These are phyloP conservation scores for Phylloporus arenicola DNA, from an alignment of 768 basidiomycete genomes.

Conservation along the genomic window DNA sequence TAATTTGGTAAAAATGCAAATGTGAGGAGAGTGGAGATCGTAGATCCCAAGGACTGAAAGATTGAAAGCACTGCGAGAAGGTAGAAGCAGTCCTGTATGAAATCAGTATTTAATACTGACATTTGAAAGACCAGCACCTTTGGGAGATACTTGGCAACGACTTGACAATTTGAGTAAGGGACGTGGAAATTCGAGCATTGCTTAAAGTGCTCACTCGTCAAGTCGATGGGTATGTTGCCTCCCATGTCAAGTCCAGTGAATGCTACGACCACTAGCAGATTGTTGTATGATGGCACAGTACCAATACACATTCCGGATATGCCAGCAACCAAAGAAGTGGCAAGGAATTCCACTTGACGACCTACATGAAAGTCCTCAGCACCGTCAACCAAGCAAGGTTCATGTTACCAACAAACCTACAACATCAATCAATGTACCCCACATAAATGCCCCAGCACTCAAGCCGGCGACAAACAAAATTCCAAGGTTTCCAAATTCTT, in stretches of 20 bases:
- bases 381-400: background rate
- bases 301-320: conserved; percentile 12
- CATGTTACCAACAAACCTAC: conserved; percentile 7
- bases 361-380: conserved; percentile 3
- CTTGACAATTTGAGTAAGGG: background rate
- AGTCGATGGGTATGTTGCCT: conserved; percentile 13
- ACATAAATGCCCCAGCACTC: conserved; percentile 4
- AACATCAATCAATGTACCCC: conserved; percentile 15
- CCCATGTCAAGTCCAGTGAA: conserved; percentile 11
- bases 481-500: conserved; percentile 7
- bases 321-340: conserved; percentile 11
- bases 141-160: conserved; percentile 13
- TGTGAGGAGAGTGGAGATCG: background rate
- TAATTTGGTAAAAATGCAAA: conserved; percentile 11
- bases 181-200: background rate
- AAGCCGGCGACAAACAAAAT: conserved; percentile 1
- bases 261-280: conserved; percentile 7
- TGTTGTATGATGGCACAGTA: conserved; percentile 8
- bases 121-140: background rate
- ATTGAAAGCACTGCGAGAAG: conserved; percentile 11
- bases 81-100: conserved; percentile 9
- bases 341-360: conserved; percentile 13
- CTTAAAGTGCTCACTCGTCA: conserved; percentile 5
- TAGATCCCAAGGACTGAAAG: conserved; percentile 1
- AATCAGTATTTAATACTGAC: background rate